phyloP scores from a whole-genome alignment of 768 basidiomycete genomes.

The Boletus insuetus region DNA sequence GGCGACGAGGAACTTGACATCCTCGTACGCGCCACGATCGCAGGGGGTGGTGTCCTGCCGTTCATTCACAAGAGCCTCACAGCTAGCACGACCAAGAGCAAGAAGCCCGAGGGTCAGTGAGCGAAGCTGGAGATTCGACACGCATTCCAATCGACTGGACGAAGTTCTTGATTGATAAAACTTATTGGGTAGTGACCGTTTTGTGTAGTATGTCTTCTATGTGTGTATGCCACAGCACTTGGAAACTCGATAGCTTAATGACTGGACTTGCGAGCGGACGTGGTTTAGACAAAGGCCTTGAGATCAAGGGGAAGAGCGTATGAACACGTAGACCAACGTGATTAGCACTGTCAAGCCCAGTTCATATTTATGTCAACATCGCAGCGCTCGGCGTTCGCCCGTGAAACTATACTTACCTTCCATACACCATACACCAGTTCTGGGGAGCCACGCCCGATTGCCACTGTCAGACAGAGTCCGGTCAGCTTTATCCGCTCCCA shows the following conservation, averaged over 20 bases:
- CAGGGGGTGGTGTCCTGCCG: constrained; percentile 83
- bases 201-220: constrained; percentile 13
- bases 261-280: background rate
- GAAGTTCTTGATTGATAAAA: constrained; percentile 4
- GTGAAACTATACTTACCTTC: no score
- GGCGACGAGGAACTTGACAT: constrained; percentile 98
- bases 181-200: constrained; percentile 18
- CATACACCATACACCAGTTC: no score
- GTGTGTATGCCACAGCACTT: constrained; percentile 6
- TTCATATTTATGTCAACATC: no score
- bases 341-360: no score
- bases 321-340: no score
- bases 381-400: no score
- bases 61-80: constrained; percentile 88
- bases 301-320: background rate
- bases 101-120: constrained; percentile 41
- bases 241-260: background rate
- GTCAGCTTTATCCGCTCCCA: background rate
- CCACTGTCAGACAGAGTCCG: no score
- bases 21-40: constrained; percentile 91
- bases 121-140: background rate
- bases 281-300: background rate
- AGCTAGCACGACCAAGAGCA: constrained; percentile 42
- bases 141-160: background rate
- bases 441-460: no score